phyloP scores from a whole-genome alignment of 495 filamentous ascomycete species.

The Talaromyces trachyspermus region DNA sequence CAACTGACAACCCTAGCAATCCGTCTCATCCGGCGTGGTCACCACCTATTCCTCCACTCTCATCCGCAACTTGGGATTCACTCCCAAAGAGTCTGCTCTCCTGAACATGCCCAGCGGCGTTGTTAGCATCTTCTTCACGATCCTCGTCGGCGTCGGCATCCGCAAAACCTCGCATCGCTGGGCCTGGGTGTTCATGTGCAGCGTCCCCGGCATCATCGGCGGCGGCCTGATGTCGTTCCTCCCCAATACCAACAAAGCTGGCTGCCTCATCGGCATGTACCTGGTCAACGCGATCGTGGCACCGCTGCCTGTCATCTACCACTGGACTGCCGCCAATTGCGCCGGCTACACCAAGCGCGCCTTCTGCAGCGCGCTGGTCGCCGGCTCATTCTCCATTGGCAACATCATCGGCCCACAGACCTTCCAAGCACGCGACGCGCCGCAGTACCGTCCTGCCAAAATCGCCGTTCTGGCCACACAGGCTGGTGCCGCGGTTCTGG shows the following conservation, averaged over 20 bases:
- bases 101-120: constrained; percentile 59
- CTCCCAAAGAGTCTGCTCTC: constrained; percentile 45
- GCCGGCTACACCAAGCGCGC: constrained; percentile 46
- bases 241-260: constrained; percentile 34
- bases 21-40: constrained; percentile 53
- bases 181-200: constrained; percentile 39
- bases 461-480: constrained; percentile 49
- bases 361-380: constrained; percentile 47
- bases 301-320: constrained; percentile 36
- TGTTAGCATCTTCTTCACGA: constrained; percentile 48
- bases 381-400: constrained; percentile 53
- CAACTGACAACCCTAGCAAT: no score
- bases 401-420: constrained; percentile 56
- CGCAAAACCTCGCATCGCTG: constrained; percentile 40
- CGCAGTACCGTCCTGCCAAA: constrained; percentile 53
- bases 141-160: constrained; percentile 43
- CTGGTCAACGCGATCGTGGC: constrained; percentile 50
- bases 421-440: constrained; percentile 27
- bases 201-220: constrained; percentile 46
- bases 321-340: constrained; percentile 41
- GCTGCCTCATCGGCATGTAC: constrained; percentile 56
- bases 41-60: constrained; percentile 56
- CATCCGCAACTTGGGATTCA: constrained; percentile 51
- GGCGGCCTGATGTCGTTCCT: constrained; percentile 55
- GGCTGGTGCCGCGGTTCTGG: constrained; percentile 31